Conservation (phyloP, 306 rosid species). For the Trichosanthes truncata region DNA sequence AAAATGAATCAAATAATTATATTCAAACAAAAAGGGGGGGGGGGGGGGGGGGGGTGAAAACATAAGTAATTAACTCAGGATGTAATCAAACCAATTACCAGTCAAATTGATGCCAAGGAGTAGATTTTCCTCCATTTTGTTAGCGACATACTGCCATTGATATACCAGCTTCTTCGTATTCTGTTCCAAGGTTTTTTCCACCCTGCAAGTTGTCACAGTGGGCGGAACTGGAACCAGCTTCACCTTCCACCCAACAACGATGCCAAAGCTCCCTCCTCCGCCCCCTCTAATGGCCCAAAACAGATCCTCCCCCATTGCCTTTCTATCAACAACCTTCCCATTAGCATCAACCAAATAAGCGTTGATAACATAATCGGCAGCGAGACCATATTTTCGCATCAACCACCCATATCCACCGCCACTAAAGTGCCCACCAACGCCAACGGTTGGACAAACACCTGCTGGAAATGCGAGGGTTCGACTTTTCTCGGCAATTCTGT, state of each 20-base stretch:
- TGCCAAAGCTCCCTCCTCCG: conserved; percentile 27
- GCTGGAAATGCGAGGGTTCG: conserved; percentile 49
- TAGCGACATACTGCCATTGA: conserved; percentile 51
- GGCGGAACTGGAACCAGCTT: conserved; percentile 45
- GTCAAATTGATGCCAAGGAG: conserved; percentile 21
- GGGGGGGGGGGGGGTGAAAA: too few species aligned
- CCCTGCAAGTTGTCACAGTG: conserved; percentile 43
- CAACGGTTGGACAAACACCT: conserved; percentile 47
- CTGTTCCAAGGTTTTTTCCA: conserved; percentile 28
- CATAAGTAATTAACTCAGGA: too few species aligned
- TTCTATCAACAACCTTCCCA: not conserved
- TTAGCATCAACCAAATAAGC: not conserved
- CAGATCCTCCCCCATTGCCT: not conserved
- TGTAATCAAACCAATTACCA: not conserved
- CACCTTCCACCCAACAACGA: conserved; percentile 61
- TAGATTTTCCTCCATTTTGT: conserved; percentile 37
- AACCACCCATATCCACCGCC: not conserved
- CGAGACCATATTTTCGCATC: not conserved
- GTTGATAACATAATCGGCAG: not conserved
- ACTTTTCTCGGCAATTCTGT: not conserved
- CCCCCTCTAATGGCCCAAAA: conserved; percentile 5
- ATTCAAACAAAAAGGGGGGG: not conserved
- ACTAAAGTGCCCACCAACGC: conserved; percentile 49
- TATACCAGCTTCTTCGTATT: conserved; percentile 32
- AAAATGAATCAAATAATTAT: not conserved